These are phyloP conservation scores for Eragrostis nindensis DNA, from an alignment of 176 grass and related monocot species.

Conservation along the genomic window DNA sequence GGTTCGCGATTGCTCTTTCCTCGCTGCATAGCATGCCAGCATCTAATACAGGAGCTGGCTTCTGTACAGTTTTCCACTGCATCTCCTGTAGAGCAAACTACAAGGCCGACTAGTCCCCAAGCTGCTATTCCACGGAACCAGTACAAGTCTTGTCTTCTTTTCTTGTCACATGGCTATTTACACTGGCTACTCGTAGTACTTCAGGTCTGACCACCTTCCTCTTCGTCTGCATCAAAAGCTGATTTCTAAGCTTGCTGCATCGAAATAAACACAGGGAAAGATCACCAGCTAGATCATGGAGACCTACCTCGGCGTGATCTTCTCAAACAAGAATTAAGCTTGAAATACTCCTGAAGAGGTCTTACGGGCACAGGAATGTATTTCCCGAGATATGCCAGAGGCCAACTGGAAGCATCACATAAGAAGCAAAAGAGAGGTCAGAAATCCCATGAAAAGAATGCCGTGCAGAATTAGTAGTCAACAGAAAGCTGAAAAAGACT, in stretches of 20 bases:
- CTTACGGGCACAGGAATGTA: slow-evolving; percentile 79
- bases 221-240: slow-evolving; percentile 46
- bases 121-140: not conserved
- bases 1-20: not conserved
- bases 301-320: slow-evolving; percentile 53
- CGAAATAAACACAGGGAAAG: not conserved
- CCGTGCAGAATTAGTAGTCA: not conserved
- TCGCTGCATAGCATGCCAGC: not conserved
- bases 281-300: not conserved
- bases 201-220: slow-evolving; percentile 45
- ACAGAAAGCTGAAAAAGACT: not conserved
- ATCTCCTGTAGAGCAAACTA: slow-evolving; percentile 12
- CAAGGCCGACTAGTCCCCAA: not conserved
- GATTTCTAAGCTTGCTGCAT: slow-evolving; percentile 3
- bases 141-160: not conserved
- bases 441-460: not conserved
- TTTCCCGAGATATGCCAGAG: slow-evolving; percentile 75
- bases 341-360: slow-evolving; percentile 62
- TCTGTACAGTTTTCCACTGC: not conserved
- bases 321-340: slow-evolving; percentile 36
- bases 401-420: slow-evolving; percentile 79
- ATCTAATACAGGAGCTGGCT: not conserved
- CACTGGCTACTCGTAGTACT: not conserved
- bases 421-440: slow-evolving; percentile 17
- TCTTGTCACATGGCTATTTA: slow-evolving; percentile 41